phyloP scores from a whole-genome alignment of 179 eudicot species.

The Corrigiola litoralis region DNA sequence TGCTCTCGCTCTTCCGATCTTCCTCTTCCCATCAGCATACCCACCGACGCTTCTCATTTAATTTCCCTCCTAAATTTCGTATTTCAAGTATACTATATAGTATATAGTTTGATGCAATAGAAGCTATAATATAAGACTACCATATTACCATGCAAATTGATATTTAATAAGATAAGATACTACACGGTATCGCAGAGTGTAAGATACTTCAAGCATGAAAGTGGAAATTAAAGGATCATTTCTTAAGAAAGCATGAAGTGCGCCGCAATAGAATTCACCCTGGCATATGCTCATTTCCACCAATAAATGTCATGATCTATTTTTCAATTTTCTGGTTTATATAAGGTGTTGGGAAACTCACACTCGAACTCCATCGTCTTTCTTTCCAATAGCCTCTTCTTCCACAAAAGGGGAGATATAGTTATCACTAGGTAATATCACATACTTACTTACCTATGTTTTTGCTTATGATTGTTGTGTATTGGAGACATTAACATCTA shows the following conservation, averaged over 20 bases:
- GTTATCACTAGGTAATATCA: neutral
- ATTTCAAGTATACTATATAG: too few species aligned
- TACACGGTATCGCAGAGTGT: slow-evolving; percentile 11
- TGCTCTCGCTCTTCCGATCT: slow-evolving; percentile 30
- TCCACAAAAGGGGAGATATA: neutral
- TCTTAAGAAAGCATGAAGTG: slow-evolving; percentile 37
- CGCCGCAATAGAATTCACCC: slow-evolving; percentile 43
- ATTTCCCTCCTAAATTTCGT: neutral
- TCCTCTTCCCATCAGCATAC: slow-evolving; percentile 2
- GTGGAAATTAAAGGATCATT: neutral
- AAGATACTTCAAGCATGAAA: slow-evolving; percentile 20
- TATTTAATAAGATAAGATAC: too few species aligned
- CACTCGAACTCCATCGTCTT: neutral
- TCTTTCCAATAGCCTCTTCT: neutral
- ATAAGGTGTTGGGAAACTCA: slow-evolving; percentile 2
- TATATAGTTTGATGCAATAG: too few species aligned
- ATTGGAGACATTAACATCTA: too few species aligned
- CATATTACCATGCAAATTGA: too few species aligned
- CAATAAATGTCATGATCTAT: neutral
- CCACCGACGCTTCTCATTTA: slow-evolving; percentile 35
- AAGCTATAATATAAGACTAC: too few species aligned
- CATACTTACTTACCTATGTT: too few species aligned
- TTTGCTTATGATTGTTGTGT: too few species aligned
- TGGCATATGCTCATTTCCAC: slow-evolving; percentile 11
- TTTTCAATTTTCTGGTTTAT: neutral